These are phyloP conservation scores for Dendrostoma leiphaemia DNA, from an alignment of 2,329 filamentous ascomycete genomes.

Conservation along the genomic window DNA sequence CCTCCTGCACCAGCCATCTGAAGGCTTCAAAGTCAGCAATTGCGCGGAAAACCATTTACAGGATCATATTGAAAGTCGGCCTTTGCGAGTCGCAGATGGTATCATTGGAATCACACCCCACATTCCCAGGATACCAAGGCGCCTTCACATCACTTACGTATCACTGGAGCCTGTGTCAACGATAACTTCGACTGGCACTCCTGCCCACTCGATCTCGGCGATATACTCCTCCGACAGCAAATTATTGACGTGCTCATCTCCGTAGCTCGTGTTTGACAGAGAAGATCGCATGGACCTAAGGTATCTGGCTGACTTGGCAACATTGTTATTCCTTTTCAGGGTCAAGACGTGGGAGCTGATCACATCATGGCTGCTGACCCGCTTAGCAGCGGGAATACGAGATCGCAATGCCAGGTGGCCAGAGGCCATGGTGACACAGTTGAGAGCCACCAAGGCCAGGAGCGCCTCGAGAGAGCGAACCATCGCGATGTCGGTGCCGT, in stretches of 20 bases:
- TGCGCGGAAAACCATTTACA: not conserved
- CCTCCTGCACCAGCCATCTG: slow-evolving; percentile 12
- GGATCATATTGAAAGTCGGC: not conserved
- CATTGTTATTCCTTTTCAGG: not conserved
- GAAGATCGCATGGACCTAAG: not conserved
- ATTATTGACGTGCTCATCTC: not conserved
- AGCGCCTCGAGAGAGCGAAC: no score
- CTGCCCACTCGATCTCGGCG: slow-evolving; percentile 6
- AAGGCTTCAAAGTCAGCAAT: not conserved
- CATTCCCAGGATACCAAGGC: not conserved
- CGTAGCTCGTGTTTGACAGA: not conserved
- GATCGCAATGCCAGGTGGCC: not conserved
- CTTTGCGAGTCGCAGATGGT: not conserved
- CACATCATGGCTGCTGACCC: slow-evolving; percentile 2
- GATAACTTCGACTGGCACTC: slow-evolving; percentile 1
- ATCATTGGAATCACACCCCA: no score
- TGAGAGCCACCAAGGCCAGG: no score
- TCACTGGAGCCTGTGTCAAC: slow-evolving; percentile 16
- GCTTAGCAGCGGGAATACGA: not conserved
- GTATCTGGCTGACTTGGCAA: slow-evolving; percentile 10
- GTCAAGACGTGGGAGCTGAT: slow-evolving; percentile 5
- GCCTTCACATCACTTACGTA: not conserved
- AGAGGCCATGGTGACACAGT: no score
- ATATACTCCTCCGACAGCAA: slow-evolving; percentile 7
- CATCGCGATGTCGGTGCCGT: no score